Evolutionary conservation across 441 rosid species (phyloP), one percentile per base, ranked within the genome.

Genomic region (Macaranga tanarius): DNA sequence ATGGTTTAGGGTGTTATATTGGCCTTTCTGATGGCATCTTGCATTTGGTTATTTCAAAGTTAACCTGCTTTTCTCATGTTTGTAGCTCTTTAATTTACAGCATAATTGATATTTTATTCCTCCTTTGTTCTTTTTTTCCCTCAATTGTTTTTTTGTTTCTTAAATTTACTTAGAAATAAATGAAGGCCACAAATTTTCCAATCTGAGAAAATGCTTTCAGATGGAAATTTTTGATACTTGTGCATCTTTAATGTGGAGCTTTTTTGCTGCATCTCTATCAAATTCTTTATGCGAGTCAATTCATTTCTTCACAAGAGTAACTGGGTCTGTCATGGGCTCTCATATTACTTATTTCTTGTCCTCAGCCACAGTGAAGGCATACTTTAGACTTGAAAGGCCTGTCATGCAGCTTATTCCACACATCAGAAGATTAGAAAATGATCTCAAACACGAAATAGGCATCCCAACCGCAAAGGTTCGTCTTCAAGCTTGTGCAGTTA

Each of bases 351-450:
- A 31, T 67, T 60, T 66, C 20, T 67, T 22, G 13, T 77, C 73
- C 78, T 48, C 96, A 89, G 98, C 93, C 26, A 48, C 90, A 11
- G 89, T 87, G 55, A 86, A 90, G 79, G 91, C 83, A 54, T 84
- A 31, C 77, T 92, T 94, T 74, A 81, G 72, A 69, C 84, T 94
- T 56, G 70, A 79, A 47, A 87, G 76, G 83, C 91, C 90, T 28
- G 86, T 81, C 75, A 78, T 83, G 0, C 76, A 86, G 80, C 81
- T 88, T 76, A 63, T 87, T 79, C 81, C 78, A 7, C 78, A 45
- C 45, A 85, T 84, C 65, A 74, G 62, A 75, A 81, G 76, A 80
- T 74, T 94, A 71, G 92, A 88, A 75, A 76, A 77, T 66, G 95
- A 94, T 71, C 86, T 94, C 75, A 84, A 65, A 52, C 74, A 58